phyloP scores from a whole-genome alignment of 352 stramenopile species.

The Phytophthora cryptogea region DNA sequence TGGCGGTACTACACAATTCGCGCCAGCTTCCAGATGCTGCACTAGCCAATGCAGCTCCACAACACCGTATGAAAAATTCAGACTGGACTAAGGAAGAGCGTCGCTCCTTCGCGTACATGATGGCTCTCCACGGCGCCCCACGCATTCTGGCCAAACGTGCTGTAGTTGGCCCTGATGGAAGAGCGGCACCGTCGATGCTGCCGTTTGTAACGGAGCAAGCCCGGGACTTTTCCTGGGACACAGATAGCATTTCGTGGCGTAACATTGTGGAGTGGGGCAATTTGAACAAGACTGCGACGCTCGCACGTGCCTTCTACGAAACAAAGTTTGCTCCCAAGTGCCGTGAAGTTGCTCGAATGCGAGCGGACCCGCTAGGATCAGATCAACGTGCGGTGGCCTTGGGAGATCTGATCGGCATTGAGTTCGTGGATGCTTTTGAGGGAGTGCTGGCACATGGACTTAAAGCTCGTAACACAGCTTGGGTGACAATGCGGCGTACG shows the following conservation, averaged over 20 bases:
- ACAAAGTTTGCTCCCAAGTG: slow-evolving; percentile 80
- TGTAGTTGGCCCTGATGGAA: slow-evolving; percentile 36
- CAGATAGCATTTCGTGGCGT: slow-evolving; percentile 82
- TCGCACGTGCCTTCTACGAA: slow-evolving; percentile 68
- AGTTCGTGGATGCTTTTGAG: slow-evolving; percentile 88
- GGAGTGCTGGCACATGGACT: slow-evolving; percentile 80
- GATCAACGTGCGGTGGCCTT: slow-evolving; percentile 78
- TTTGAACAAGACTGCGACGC: slow-evolving; percentile 78
- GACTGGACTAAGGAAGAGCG: slow-evolving; percentile 91
- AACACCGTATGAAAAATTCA: slow-evolving; percentile 71
- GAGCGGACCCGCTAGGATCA: slow-evolving; percentile 72
- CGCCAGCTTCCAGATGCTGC: slow-evolving; percentile 58
- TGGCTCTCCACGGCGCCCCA: slow-evolving; percentile 74
- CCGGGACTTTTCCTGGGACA: slow-evolving; percentile 71
- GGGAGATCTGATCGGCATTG: slow-evolving; percentile 80
- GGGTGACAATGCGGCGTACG: slow-evolving; percentile 77
- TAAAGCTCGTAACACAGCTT: slow-evolving; percentile 86
- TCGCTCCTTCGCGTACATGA: slow-evolving; percentile 77
- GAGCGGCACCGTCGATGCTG: slow-evolving; percentile 29
- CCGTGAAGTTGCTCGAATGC: slow-evolving; percentile 77
- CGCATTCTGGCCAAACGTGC: slow-evolving; percentile 74
- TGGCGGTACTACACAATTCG: slow-evolving; percentile 67
- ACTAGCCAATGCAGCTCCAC: slow-evolving; percentile 32
- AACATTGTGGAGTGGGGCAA: slow-evolving; percentile 85
- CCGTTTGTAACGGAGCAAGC: slow-evolving; percentile 40